Percentiles rank a stretch among this genome's conserved stretches.
Evolutionary conservation across 345 rosid genomes (phyloP).

Genomic region (Citrus unshiu): DNA sequence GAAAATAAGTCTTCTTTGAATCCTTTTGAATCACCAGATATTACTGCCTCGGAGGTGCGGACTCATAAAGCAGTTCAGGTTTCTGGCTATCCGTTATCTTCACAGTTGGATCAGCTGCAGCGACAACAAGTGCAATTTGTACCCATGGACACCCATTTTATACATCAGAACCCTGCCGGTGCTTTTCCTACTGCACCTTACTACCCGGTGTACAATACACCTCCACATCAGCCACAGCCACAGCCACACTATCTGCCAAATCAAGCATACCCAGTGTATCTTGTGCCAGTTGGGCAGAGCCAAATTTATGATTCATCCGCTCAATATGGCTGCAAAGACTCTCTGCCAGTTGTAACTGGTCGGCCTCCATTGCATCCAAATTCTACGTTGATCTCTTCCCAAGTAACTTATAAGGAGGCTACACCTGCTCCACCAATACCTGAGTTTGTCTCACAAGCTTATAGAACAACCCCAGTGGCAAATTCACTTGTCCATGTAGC

Average conservation of each 20-base stretch:
- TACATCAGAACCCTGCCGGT: constrained; percentile 30
- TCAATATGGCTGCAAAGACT: constrained; percentile 29
- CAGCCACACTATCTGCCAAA: constrained; percentile 41
- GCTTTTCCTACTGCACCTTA: constrained; percentile 34
- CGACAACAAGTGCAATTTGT: constrained; percentile 38
- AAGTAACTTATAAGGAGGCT: constrained; percentile 27
- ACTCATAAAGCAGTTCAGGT: constrained; percentile 31
- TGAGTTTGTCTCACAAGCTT: constrained; percentile 38
- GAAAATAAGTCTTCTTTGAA: constrained; percentile 29
- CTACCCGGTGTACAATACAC: constrained; percentile 33
- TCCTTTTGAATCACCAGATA: constrained; percentile 22
- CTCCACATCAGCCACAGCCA: constrained; percentile 29
- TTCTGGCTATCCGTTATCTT: constrained; percentile 40
- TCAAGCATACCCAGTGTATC: constrained; percentile 45
- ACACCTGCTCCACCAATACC: constrained; percentile 27
- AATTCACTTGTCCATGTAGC: constrained; percentile 15
- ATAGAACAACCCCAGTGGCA: constrained; percentile 24
- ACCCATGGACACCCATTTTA: constrained; percentile 35
- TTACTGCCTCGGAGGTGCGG: constrained; percentile 23
- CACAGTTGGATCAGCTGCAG: constrained; percentile 37
- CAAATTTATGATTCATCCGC: constrained; percentile 27
- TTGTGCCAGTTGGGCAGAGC: constrained; percentile 38
- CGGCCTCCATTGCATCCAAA: constrained; percentile 31
- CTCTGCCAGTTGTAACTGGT: constrained; percentile 11
- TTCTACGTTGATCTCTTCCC: constrained; percentile 23